Conservation (phyloP, 1,284 basidiomycete genomes). For the Leucoagaricus sp. region DNA sequence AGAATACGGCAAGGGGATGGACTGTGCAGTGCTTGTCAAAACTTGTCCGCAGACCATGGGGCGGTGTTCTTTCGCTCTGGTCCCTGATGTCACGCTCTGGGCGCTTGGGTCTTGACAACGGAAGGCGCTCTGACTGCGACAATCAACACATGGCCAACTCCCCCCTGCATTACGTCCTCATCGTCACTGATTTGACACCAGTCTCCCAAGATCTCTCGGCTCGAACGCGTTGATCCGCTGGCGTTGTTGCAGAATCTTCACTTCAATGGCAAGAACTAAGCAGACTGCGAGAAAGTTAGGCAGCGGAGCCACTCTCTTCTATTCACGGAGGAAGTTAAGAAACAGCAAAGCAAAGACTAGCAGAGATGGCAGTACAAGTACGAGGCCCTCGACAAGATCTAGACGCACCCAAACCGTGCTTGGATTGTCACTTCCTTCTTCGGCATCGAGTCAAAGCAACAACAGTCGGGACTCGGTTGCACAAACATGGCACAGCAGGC, state of each 20-base stretch:
- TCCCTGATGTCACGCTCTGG: too few relatives aligned
- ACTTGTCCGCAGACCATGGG: too few relatives aligned
- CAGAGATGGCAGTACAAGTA: neutral
- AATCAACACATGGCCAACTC: neutral
- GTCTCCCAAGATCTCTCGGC: too few relatives aligned
- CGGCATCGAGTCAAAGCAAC: neutral
- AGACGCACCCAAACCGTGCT: neutral
- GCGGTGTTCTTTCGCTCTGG: too few relatives aligned
- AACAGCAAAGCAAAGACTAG: neutral
- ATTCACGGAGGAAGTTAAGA: neutral
- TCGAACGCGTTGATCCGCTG: too few relatives aligned
- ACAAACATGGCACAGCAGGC: neutral
- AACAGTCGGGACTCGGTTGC: slow-evolving; percentile 2
- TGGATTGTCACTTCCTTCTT: neutral
- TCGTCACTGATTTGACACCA: neutral
- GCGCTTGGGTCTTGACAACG: too few relatives aligned
- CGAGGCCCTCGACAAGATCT: neutral
- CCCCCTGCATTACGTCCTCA: neutral
- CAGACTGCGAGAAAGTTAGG: slow-evolving; percentile 5
- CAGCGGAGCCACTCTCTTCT: slow-evolving; percentile 5
- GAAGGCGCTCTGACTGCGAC: neutral
- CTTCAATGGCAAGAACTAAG: slow-evolving; percentile 6
- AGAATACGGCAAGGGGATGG: too few relatives aligned
- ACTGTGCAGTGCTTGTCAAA: too few relatives aligned
- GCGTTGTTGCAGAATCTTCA: too few relatives aligned